Evolutionary conservation across 129 eudicot species (phyloP).

Genomic region (Artemisia tridentata): DNA sequence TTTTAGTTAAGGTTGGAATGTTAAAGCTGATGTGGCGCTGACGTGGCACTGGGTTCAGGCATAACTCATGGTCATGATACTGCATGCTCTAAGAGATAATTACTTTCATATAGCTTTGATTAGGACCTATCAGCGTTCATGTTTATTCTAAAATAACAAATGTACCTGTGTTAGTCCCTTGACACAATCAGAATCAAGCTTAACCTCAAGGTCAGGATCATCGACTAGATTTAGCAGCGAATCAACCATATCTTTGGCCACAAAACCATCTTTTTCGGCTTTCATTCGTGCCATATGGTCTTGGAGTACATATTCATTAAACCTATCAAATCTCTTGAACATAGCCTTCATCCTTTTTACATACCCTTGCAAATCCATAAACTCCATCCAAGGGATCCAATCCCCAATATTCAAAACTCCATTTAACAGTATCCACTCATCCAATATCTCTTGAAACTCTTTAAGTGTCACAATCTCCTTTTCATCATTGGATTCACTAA

Average conservation of each 20-base stretch:
- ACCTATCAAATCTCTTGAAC: constrained; percentile 28
- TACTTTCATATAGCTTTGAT: no score
- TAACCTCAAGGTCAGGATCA: constrained; percentile 41
- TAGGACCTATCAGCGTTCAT: no score
- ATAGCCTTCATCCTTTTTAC: constrained; percentile 50
- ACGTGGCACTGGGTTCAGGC: no score
- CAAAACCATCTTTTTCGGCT: constrained; percentile 14
- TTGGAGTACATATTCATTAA: constrained; percentile 38
- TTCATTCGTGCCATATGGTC: constrained; percentile 41
- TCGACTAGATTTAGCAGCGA: constrained; percentile 33
- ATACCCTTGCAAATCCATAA: constrained; percentile 46
- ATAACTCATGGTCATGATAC: no score
- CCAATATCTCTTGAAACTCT: constrained; percentile 33
- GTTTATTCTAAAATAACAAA: no score
- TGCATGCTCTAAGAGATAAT: no score
- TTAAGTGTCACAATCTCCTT: not conserved
- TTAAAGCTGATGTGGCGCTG: no score
- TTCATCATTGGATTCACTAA: constrained; percentile 16
- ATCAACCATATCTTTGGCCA: constrained; percentile 46
- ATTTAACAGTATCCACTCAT: constrained; percentile 35
- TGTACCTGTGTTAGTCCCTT: constrained; percentile 41
- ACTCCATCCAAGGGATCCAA: constrained; percentile 49
- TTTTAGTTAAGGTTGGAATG: no score
- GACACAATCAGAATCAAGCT: constrained; percentile 35
- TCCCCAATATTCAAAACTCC: constrained; percentile 45